Evolutionary conservation across 1,284 basidiomycete genomes (phyloP).

Genomic region (Fistulinella staudtii): DNA sequence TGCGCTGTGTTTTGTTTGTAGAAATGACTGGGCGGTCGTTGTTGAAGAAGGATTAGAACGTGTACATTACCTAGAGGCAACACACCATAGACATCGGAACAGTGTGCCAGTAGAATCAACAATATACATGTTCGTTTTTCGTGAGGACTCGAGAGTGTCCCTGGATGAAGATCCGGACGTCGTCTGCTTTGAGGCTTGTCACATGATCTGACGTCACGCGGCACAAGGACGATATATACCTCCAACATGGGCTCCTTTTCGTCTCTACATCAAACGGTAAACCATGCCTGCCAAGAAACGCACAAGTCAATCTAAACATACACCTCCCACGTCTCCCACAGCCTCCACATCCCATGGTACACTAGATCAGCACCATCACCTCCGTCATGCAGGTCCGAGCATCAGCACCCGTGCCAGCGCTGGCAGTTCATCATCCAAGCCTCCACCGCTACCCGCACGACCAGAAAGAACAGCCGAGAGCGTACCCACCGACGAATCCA

Average conservation of each 20-base stretch:
- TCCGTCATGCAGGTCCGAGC: slow-evolving; percentile 19
- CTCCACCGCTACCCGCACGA: background rate
- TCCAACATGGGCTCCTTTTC: too few relatives aligned
- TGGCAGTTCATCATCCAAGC: slow-evolving; percentile 2
- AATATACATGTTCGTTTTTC: too few relatives aligned
- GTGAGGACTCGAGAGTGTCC: too few relatives aligned
- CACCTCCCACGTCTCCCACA: slow-evolving; percentile 8
- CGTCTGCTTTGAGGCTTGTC: too few relatives aligned
- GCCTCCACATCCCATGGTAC: slow-evolving; percentile 9
- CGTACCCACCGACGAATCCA: background rate
- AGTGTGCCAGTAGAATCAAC: too few relatives aligned
- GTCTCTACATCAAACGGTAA: too few relatives aligned
- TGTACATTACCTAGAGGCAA: slow-evolving; percentile 15
- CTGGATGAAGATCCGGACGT: too few relatives aligned
- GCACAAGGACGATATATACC: too few relatives aligned
- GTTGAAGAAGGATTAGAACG: slow-evolving; percentile 25
- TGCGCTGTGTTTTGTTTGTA: background rate
- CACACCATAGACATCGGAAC: background rate
- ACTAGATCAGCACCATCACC: slow-evolving; percentile 14
- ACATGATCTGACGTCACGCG: slow-evolving; percentile 23
- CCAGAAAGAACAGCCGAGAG: background rate
- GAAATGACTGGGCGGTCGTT: slow-evolving; percentile 30
- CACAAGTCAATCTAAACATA: slow-evolving; percentile 10
- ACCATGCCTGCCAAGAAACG: slow-evolving; percentile 26
- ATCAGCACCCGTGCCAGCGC: slow-evolving; percentile 4